Percentiles rank a stretch among this genome's conserved stretches.
Conservation (phyloP, 1,284 basidiomycete species). For the Ganoderma sp. region DNA sequence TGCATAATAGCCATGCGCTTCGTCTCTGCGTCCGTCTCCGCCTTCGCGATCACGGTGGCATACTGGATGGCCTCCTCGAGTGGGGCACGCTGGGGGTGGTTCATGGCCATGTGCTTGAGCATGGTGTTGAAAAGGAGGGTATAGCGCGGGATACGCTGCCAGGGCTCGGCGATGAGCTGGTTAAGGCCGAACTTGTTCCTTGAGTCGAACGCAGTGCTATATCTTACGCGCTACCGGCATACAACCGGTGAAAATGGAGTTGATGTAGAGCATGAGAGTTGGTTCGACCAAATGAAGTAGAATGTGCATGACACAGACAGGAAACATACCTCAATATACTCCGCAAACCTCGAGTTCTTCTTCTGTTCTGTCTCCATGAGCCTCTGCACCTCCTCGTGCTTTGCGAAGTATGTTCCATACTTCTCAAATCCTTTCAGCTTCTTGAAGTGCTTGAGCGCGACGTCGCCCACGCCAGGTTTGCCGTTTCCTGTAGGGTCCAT, state of each 20-base stretch:
- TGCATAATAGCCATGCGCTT: slow-evolving; percentile 90
- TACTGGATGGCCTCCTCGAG: slow-evolving; percentile 87
- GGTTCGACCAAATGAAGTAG: slow-evolving; percentile 8
- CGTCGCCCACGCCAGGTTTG: slow-evolving; percentile 79
- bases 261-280: slow-evolving; percentile 21
- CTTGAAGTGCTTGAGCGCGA: slow-evolving; percentile 85
- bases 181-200: slow-evolving; percentile 88
- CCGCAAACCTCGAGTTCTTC: slow-evolving; percentile 77
- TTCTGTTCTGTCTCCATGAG: slow-evolving; percentile 87
- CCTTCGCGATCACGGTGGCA: slow-evolving; percentile 89
- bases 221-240: slow-evolving; percentile 78
- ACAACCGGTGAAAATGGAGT: background rate
- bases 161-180: slow-evolving; percentile 98
- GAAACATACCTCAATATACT: slow-evolving; percentile 80
- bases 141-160: slow-evolving; percentile 97
- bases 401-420: slow-evolving; percentile 90
- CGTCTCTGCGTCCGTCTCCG: slow-evolving; percentile 92
- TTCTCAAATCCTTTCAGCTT: slow-evolving; percentile 84
- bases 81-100: slow-evolving; percentile 80
- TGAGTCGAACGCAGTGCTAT: slow-evolving; percentile 75
- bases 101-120: slow-evolving; percentile 83
- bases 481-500: slow-evolving; percentile 58
- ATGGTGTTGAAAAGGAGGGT: slow-evolving; percentile 92
- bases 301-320: background rate
- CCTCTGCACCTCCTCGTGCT: slow-evolving; percentile 91